Evolutionary conservation across 257 asterid species (phyloP).

Genomic region (Rubia yunnanensis): DNA sequence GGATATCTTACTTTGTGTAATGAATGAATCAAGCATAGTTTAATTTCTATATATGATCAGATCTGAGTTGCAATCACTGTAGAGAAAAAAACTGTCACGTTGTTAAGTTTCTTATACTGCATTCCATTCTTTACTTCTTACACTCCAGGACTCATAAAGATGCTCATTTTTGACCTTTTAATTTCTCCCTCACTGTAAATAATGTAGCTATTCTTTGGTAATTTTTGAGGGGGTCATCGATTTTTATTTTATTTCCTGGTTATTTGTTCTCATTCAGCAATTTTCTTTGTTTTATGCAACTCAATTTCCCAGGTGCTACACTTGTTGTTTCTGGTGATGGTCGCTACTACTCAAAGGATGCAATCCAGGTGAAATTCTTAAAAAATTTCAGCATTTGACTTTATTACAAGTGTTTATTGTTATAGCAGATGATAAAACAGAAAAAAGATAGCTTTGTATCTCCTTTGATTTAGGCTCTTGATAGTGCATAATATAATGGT

Average conservation of each 20-base stretch:
- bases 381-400: neutral
- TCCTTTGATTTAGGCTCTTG: neutral
- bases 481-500: neutral
- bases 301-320: conserved; percentile 60
- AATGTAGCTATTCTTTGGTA: neutral
- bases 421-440: neutral
- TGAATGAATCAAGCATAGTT: neutral
- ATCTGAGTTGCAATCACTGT: neutral
- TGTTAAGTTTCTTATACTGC: neutral
- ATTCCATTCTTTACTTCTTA: neutral
- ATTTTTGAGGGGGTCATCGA: neutral
- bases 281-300: conserved; percentile 5
- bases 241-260: neutral
- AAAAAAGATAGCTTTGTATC: neutral
- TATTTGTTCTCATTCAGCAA: neutral
- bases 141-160: neutral
- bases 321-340: conserved; percentile 99
- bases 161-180: neutral
- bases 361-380: conserved; percentile 56
- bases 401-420: neutral
- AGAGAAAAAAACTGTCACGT: neutral
- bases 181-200: neutral
- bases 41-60: neutral
- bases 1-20: neutral
- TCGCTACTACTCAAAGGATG: conserved; percentile 89